These are phyloP conservation scores for Daphne laureola DNA, from an alignment of 441 rosid species.

Conservation along the genomic window DNA sequence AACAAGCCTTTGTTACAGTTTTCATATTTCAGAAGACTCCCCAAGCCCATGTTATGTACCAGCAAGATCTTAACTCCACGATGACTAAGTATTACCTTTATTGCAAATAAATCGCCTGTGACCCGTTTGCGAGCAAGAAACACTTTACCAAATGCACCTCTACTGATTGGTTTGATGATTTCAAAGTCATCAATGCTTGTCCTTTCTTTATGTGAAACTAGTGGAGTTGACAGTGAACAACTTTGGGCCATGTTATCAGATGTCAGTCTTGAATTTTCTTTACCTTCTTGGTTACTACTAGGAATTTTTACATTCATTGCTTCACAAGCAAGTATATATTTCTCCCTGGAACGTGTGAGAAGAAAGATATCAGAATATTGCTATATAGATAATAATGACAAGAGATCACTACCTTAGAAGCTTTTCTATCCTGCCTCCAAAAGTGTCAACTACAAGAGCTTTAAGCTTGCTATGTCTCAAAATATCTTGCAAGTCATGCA, in stretches of 20 bases:
- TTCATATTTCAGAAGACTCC: no score
- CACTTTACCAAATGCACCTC: conserved; percentile 87
- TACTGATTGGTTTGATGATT: conserved; percentile 81
- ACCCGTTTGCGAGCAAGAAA: conserved; percentile 83
- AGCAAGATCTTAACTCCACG: no score
- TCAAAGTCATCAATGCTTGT: conserved; percentile 85
- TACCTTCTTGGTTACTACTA: conserved; percentile 26
- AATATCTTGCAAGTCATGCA: conserved; percentile 77
- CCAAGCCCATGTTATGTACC: no score
- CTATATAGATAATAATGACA: conserved; percentile 10
- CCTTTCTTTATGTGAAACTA: conserved; percentile 48
- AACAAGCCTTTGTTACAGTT: no score
- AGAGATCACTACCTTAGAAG: conserved; percentile 45
- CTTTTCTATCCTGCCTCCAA: conserved; percentile 74
- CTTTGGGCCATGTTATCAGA: conserved; percentile 47
- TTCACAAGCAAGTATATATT: conserved; percentile 66
- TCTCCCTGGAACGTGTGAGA: conserved; percentile 51
- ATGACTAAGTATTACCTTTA: conserved; percentile 40
- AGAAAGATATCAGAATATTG: conserved; percentile 9
- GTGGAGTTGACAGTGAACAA: conserved; percentile 35
- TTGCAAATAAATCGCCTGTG: conserved; percentile 85
- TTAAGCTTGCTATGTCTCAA: conserved; percentile 57
- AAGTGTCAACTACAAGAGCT: conserved; percentile 79
- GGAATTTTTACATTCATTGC: conserved; percentile 36
- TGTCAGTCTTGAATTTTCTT: conserved; percentile 31